Evolutionary conservation across 306 rosid genomes (phyloP).

Genomic region (Cucumis cinereus): DNA sequence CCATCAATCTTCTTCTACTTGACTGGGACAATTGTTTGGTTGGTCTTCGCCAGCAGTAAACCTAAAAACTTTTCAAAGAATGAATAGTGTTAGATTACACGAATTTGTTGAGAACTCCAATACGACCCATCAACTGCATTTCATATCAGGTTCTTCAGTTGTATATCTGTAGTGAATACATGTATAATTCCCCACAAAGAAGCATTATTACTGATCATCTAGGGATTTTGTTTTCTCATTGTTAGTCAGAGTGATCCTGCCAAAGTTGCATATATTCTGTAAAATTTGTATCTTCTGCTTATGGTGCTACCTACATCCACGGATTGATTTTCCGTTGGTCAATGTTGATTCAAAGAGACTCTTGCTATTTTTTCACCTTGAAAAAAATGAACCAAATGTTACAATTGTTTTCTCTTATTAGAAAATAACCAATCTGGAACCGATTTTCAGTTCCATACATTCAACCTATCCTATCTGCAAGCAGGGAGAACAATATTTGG

Average conservation of each 20-base stretch:
- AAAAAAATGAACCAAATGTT: neutral
- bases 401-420: neutral
- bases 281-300: neutral
- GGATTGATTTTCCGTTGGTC: neutral
- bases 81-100: constrained; percentile 27
- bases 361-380: neutral
- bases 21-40: constrained; percentile 75
- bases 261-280: neutral
- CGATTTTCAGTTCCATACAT: constrained; percentile 8
- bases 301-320: neutral
- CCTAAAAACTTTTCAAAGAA: constrained; percentile 61
- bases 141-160: constrained; percentile 3
- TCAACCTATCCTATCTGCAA: constrained; percentile 18
- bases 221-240: neutral
- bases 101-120: neutral
- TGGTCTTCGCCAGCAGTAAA: constrained; percentile 86
- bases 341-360: neutral
- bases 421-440: neutral
- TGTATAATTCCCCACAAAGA: constrained; percentile 11
- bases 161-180: constrained; percentile 2
- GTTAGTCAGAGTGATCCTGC: neutral
- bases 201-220: neutral
- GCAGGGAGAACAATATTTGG: constrained; percentile 49
- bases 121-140: neutral
- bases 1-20: constrained; percentile 96